Base-by-base conservation (phyloP, 176 grass and related monocot genomes). In the Rhipidocladum racemiflorum region DNA sequence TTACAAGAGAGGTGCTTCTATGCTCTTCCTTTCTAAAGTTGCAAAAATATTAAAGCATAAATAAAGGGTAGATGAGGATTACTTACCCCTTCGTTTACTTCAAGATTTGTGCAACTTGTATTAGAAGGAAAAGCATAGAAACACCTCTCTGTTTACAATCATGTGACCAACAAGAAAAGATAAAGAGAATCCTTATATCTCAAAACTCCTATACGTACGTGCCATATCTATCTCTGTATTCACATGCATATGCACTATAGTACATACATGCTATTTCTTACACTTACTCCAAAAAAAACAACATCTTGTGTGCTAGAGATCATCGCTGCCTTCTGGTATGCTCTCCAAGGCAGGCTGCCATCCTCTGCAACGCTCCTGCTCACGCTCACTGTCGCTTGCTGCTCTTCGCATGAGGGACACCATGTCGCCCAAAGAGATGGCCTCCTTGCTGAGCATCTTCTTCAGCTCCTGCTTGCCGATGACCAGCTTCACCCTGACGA, bases 321-420 rank as follows among this genome's bases (percentile, higher is more conserved):
- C 85, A 64, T 88, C 85, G 59, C 72, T 83, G 69, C 74, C 85
- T 77, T 95, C 93, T 15, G 87, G 90, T 92, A 95, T 95, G 75
- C 93, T 92, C 34, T 86, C 70, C 54, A 95, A 61, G 64, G 85
- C 85, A 29, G 93, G 93, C 45, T 79, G 88, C 93, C 93, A 95
- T 40, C 88, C 93, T 53, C 44, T 51, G 5, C 38, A 77, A 3
- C 74, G 40, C 48, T 65, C 65, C 60, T 84, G 39, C 36, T 86
- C 46, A 0, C 4, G 32, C 21, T 68, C 68, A 15, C 32, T 42
- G 0, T 70, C 44, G 17, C 20, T 49, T 12, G 70, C 35, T 27
- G 87, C 66, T 57, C 15, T 70, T 8, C 65, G 85, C 55, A 95
- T 55, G 28, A 92, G 75, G 2, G 90, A 48, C 14, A 75, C 43